Conservation (phyloP, 805 yeast genomes). For the Saccharomyces kudriavzevii region DNA sequence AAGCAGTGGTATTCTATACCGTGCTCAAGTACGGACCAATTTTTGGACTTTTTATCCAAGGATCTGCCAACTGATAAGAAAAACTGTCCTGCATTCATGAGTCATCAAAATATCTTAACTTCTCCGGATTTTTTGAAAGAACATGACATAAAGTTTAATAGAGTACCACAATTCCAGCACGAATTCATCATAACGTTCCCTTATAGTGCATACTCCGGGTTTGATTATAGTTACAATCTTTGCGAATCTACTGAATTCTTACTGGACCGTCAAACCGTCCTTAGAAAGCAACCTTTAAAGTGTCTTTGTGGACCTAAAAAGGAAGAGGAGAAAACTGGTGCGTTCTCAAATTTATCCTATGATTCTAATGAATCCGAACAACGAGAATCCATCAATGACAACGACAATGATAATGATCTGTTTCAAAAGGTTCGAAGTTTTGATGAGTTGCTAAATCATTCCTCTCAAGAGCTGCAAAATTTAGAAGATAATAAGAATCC, state of each 20-base stretch:
- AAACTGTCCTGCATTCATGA: constrained; percentile 61
- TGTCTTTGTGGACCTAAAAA: neutral
- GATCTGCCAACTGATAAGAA: constrained; percentile 55
- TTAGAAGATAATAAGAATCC: constrained; percentile 17
- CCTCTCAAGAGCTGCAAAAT: constrained; percentile 24
- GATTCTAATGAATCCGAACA: neutral
- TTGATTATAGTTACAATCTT: constrained; percentile 72
- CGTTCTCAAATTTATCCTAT: neutral
- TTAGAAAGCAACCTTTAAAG: neutral
- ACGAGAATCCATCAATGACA: neutral
- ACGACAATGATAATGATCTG: neutral
- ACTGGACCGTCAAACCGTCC: neutral
- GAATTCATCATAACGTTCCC: constrained; percentile 85
- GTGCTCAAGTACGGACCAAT: constrained; percentile 48
- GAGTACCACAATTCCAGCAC: constrained; percentile 53
- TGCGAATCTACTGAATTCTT: constrained; percentile 68
- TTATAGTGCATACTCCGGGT: constrained; percentile 80
- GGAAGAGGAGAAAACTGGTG: neutral
- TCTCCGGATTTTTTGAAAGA: constrained; percentile 56
- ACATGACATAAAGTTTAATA: constrained; percentile 54
- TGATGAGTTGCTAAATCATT: constrained; percentile 22
- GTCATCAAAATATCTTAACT: constrained; percentile 72
- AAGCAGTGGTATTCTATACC: constrained; percentile 88
- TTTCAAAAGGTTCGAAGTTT: constrained; percentile 15
- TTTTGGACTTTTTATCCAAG: constrained; percentile 58